These are phyloP conservation scores for Syzygium aqueum DNA, from an alignment of 345 rosid genomes.

Conservation along the genomic window DNA sequence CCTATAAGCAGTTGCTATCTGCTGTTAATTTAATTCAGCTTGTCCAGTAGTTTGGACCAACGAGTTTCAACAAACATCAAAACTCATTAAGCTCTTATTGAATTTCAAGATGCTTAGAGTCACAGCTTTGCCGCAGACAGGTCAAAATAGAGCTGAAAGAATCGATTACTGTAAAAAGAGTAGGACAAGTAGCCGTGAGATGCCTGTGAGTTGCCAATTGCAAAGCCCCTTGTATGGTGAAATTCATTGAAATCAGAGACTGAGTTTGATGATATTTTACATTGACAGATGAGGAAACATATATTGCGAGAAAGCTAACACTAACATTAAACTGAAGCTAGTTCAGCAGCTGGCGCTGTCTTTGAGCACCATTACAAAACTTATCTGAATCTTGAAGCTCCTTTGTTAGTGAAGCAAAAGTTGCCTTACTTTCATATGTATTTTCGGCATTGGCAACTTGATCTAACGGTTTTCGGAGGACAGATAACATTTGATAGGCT, in stretches of 20 bases:
- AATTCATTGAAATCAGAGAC: not conserved
- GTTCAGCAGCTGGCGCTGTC: not conserved
- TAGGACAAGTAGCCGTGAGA: not conserved
- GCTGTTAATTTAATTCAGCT: not conserved
- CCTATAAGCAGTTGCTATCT: not conserved
- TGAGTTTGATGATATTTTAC: not conserved
- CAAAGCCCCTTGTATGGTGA: not conserved
- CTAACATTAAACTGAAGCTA: not conserved
- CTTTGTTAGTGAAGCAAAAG: constrained; percentile 9
- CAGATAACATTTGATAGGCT: constrained; percentile 61
- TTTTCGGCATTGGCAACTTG: constrained; percentile 5
- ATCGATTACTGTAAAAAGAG: rapidly evolving
- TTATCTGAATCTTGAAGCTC: not conserved
- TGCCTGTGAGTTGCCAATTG: not conserved
- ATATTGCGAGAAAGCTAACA: not conserved
- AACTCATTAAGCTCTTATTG: not conserved
- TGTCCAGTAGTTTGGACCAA: not conserved
- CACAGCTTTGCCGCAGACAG: not conserved
- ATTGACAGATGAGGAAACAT: not conserved
- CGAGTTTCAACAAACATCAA: not conserved
- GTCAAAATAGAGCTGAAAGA: not conserved
- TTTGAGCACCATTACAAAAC: not conserved
- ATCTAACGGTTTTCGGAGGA: constrained; percentile 39
- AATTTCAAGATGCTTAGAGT: not conserved
- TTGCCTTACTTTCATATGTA: constrained; percentile 4